A percentile compares a stretch with the other conserved stretches of the same genome.
Evolutionary conservation across 2,329 filamentous ascomycete species (phyloP).

Genomic region (Teratosphaeria epicoccoides): DNA sequence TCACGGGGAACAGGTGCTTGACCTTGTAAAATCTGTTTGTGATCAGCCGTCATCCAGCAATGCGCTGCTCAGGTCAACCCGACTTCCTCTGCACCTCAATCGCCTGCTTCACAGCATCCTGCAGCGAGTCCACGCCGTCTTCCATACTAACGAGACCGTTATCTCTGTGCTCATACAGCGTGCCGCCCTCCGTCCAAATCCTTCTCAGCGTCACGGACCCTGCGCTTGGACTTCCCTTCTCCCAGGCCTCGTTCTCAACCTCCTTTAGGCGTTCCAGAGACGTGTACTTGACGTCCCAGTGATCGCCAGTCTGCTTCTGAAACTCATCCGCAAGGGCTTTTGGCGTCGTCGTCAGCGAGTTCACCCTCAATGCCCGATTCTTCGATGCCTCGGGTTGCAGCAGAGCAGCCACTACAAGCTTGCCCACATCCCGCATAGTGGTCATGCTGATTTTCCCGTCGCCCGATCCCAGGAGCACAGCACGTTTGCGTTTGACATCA

Average conservation of each 20-base stretch:
- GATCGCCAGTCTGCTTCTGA: constrained; percentile 50
- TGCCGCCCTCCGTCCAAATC: constrained; percentile 65
- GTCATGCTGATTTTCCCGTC: constrained; percentile 55
- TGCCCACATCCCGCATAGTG: constrained; percentile 61
- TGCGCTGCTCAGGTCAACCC: background rate
- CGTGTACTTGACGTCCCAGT: constrained; percentile 46
- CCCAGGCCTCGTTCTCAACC: constrained; percentile 51
- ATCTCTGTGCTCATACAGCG: constrained; percentile 57
- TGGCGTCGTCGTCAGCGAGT: constrained; percentile 59
- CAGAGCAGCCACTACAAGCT: constrained; percentile 52
- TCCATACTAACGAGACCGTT: constrained; percentile 47
- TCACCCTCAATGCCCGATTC: constrained; percentile 53
- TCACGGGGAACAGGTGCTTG: background rate
- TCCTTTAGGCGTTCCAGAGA: constrained; percentile 44
- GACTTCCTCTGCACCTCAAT: constrained; percentile 16
- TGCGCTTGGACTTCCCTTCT: constrained; percentile 40
- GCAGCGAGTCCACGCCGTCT: constrained; percentile 42
- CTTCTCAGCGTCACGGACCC: constrained; percentile 51
- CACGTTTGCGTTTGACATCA: constrained; percentile 46
- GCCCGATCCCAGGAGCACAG: constrained; percentile 52
- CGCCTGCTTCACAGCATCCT: constrained; percentile 33
- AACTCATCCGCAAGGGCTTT: constrained; percentile 55
- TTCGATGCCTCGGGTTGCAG: constrained; percentile 44
- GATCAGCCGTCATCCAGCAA: background rate
- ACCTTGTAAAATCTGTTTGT: background rate